Percentiles rank a stretch among this genome's conserved stretches.
Conservation (phyloP, 1,284 basidiomycete genomes). For the Ganoderma boninense region DNA sequence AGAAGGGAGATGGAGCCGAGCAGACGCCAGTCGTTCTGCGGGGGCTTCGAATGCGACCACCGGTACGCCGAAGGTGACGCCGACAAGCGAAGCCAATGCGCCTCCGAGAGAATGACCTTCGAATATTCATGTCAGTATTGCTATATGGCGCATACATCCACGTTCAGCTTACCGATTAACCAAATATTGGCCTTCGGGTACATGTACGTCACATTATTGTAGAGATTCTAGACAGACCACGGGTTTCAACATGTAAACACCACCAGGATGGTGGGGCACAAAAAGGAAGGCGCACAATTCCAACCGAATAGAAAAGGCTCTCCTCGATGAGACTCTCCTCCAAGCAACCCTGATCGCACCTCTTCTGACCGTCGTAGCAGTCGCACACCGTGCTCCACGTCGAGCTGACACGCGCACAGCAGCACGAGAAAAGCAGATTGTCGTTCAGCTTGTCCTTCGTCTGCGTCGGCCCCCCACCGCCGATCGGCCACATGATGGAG, state of each 20-base stretch:
- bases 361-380: constrained; percentile 84
- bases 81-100: constrained; percentile 84
- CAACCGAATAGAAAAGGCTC: constrained; percentile 89
- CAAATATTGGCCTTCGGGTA: constrained; percentile 95
- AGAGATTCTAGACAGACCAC: constrained; percentile 71
- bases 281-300: constrained; percentile 62
- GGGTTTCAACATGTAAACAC: neutral
- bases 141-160: no score
- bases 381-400: constrained; percentile 96
- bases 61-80: constrained; percentile 90
- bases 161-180: constrained; percentile 64
- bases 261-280: neutral
- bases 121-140: neutral
- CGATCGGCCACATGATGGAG: constrained; percentile 76
- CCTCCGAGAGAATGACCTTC: constrained; percentile 86
- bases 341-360: constrained; percentile 87
- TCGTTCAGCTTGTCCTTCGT: constrained; percentile 96
- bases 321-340: constrained; percentile 84
- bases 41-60: constrained; percentile 93
- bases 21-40: constrained; percentile 87
- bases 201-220: constrained; percentile 93
- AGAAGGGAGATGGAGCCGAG: constrained; percentile 87
- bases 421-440: constrained; percentile 96
- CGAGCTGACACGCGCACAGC: constrained; percentile 93
- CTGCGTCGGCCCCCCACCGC: constrained; percentile 85